Evolutionary conservation across 1,284 basidiomycete species (phyloP), one percentile per base, ranked within the genome.

Genomic region (Leucoagaricus sp.): DNA sequence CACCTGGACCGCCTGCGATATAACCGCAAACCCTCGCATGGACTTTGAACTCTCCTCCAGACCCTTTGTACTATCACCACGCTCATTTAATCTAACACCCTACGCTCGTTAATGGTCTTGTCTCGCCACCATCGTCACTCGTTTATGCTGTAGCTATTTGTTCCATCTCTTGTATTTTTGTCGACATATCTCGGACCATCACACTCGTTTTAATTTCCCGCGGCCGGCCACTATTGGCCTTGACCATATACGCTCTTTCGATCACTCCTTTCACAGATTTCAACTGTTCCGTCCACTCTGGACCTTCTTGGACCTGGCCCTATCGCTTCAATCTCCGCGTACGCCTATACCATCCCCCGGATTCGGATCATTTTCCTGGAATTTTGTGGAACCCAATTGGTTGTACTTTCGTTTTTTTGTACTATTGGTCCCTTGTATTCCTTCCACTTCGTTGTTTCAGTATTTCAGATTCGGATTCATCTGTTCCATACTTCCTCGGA

Each of bases 51-150:
- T 34, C 42, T 17, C 17, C 12, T 7, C 15, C 5, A 34, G 28
- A 21, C 45, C n/a, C 7, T 28, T 46, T 46, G 41, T 42, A 42
- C 41, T 19, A 42, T 21, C 41, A 29, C 29, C 42, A 53, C 51
- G 26, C 42, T 53, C 51, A 19, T 53, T 52, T 42, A 49, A 49
- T n/a, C 8, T 9, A 15, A 17, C 36, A 29, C 40, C 34, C 28
- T 38, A 51, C 49, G 28, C 49, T 51, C 49, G 12, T 42, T 51
- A 23, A 50, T 36, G 29, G 23, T 44, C 40, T 52, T n/a, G 7
- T 28, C n/a, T 28, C 25, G 21, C 25, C 40, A 21, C 25, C 40
- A 45, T n/a, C 36, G 41, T 45, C 51, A 17, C 51, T 53, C 51
- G 13, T 53, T 53, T 31, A 50, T 40, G 19, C 28, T 50, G 49